A percentile compares a stretch with the other conserved stretches of the same genome.
Conservation (phyloP, 345 rosid genomes). For the Orychophragmus violaceus region DNA sequence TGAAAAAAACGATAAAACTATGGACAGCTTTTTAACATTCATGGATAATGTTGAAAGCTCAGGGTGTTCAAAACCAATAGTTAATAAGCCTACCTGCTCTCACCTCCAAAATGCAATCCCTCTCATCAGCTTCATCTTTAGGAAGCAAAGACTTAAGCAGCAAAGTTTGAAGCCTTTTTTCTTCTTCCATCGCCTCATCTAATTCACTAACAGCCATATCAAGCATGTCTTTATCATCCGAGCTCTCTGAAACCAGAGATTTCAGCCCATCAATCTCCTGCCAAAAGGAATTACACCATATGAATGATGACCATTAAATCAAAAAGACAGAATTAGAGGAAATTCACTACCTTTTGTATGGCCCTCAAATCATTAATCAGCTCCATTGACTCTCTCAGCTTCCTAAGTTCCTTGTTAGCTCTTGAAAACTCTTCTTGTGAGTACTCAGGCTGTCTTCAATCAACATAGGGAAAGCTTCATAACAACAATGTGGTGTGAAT, state of each 20-base stretch:
- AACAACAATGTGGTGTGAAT: background rate
- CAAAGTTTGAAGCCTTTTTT: slow-evolving; percentile 63
- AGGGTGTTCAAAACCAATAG: background rate
- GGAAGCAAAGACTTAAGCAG: slow-evolving; percentile 82
- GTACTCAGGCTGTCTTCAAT: slow-evolving; percentile 86
- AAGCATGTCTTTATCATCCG: slow-evolving; percentile 70
- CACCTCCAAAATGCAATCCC: slow-evolving; percentile 95
- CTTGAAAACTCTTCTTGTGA: slow-evolving; percentile 63
- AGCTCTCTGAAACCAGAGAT: slow-evolving; percentile 55
- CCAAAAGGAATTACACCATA: background rate
- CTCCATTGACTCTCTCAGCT: slow-evolving; percentile 67
- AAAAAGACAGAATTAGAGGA: background rate
- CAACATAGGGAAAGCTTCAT: slow-evolving; percentile 19
- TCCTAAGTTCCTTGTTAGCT: slow-evolving; percentile 87
- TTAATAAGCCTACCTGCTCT: slow-evolving; percentile 65
- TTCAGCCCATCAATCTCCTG: slow-evolving; percentile 78
- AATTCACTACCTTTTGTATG: slow-evolving; percentile 58
- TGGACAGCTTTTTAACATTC: background rate
- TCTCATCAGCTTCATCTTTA: slow-evolving; percentile 97
- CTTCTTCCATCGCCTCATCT: slow-evolving; percentile 49
- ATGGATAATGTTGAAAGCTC: background rate
- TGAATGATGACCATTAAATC: background rate
- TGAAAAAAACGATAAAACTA: background rate
- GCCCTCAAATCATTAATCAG: slow-evolving; percentile 60
- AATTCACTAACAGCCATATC: slow-evolving; percentile 73